A percentile compares a stretch with the other conserved stretches of the same genome.
Evolutionary conservation across 192 early-diverging fungal species (phyloP).

Genomic region (Coemansia erecta): DNA sequence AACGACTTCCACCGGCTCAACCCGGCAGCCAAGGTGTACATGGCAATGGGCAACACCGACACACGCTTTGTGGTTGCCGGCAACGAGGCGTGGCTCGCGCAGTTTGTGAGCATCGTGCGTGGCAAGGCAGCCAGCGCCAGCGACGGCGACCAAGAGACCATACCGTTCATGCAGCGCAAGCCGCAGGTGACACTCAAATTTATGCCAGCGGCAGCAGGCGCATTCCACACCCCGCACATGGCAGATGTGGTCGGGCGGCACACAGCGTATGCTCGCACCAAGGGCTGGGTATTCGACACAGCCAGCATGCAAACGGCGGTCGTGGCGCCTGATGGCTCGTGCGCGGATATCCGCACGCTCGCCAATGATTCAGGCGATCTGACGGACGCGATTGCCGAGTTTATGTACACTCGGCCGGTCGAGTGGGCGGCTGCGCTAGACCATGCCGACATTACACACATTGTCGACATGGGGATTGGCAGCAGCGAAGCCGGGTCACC

Average conservation of each 20-base stretch:
- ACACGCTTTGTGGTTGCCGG: slow-evolving; percentile 77
- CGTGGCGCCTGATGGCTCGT: slow-evolving; percentile 67
- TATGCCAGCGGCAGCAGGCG: slow-evolving; percentile 68
- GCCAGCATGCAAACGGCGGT: slow-evolving; percentile 65
- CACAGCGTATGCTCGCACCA: slow-evolving; percentile 62
- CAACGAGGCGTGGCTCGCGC: slow-evolving; percentile 73
- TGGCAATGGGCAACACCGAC: slow-evolving; percentile 77
- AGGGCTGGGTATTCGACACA: slow-evolving; percentile 60
- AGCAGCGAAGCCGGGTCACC: slow-evolving; percentile 27
- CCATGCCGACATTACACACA: slow-evolving; percentile 56
- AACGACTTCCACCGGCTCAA: slow-evolving; percentile 66
- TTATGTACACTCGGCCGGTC: slow-evolving; percentile 23
- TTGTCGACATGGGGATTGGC: slow-evolving; percentile 88
- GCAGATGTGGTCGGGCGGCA: slow-evolving; percentile 58
- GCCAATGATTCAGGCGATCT: slow-evolving; percentile 5
- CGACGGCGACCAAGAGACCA: slow-evolving; percentile 77
- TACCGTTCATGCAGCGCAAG: slow-evolving; percentile 80
- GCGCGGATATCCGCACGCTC: slow-evolving; percentile 16
- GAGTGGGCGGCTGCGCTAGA: slow-evolving; percentile 35
- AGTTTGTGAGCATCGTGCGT: slow-evolving; percentile 77
- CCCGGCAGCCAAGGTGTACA: slow-evolving; percentile 55
- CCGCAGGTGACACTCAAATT: slow-evolving; percentile 77
- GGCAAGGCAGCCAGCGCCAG: slow-evolving; percentile 66
- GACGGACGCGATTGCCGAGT: slow-evolving; percentile 17
- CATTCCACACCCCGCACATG: slow-evolving; percentile 83